Percentiles rank a stretch among this genome's conserved stretches.
These are phyloP conservation scores for Podaxis sp. DNA, from an alignment of 768 basidiomycete genomes.

Conservation along the genomic window DNA sequence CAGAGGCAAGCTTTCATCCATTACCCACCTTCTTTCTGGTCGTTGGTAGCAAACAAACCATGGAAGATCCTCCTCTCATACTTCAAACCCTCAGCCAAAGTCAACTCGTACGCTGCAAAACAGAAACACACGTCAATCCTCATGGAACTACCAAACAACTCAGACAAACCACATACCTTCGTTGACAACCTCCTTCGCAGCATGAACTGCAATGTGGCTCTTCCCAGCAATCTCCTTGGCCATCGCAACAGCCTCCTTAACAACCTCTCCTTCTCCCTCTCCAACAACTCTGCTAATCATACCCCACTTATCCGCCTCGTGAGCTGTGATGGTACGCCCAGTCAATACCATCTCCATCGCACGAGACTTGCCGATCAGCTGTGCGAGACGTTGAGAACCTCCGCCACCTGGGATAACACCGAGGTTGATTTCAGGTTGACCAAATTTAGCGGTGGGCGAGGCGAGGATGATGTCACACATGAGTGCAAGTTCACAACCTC, in stretches of 20 bases:
- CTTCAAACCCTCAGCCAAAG: slow-evolving; percentile 77
- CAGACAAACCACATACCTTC: slow-evolving; percentile 48
- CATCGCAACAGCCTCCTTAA: slow-evolving; percentile 83
- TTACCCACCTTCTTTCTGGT: slow-evolving; percentile 89
- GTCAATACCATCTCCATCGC: slow-evolving; percentile 95
- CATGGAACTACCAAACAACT: not conserved
- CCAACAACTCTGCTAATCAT: slow-evolving; percentile 80
- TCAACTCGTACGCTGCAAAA: slow-evolving; percentile 72
- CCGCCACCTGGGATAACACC: slow-evolving; percentile 95
- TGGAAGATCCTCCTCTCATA: slow-evolving; percentile 93
- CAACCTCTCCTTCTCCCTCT: slow-evolving; percentile 75
- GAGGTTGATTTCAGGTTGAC: slow-evolving; percentile 95
- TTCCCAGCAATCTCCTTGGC: slow-evolving; percentile 80
- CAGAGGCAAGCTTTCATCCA: slow-evolving; percentile 11
- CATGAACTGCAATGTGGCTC: slow-evolving; percentile 79
- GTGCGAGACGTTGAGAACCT: slow-evolving; percentile 88
- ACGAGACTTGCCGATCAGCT: slow-evolving; percentile 85
- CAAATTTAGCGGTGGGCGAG: slow-evolving; percentile 87
- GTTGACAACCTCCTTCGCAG: slow-evolving; percentile 93
- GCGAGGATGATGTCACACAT: slow-evolving; percentile 96
- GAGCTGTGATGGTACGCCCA: slow-evolving; percentile 76
- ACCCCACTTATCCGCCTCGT: slow-evolving; percentile 86
- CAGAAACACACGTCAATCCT: slow-evolving; percentile 1
- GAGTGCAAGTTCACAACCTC: slow-evolving; percentile 94
- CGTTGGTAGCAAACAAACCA: slow-evolving; percentile 86